Base-by-base conservation (phyloP, 257 asterid species). In the Mitragyna speciosa region DNA sequence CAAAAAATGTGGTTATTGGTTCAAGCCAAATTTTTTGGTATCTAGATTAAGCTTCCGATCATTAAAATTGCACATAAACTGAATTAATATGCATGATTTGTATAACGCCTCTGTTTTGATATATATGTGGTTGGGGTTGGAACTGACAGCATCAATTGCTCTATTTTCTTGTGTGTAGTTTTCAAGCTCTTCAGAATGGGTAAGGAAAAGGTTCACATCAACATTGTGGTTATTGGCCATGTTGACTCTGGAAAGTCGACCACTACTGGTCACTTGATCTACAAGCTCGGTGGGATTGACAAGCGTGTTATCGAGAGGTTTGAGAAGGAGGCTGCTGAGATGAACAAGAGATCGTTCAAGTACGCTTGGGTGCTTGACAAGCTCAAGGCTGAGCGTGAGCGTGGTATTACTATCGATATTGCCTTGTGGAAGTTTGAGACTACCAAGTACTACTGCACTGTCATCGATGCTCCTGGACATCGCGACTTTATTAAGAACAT, bases 381-480 rank as follows among this genome's bases (percentile, higher is more conserved):
- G 83, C 97, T 92, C 20, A 92, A 92, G 83, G 97, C 97, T 41
- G 97, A 92, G 87, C 97, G 95, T 28, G 97, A 92, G 61, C 97
- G 96, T 80, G 97, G 96, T 84, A 92, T 92, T 11, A 92, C 97
- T 54, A 92, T 92, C 52, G 96, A 92, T 80, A 92, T 92, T 77
- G 97, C 97, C 77, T 69, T 92, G 90, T 92, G 97, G 97, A 92
- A 92, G 86, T 92, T 92, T 31, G 97, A 92, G 91, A 92, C 97
- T 63, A 92, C 94, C 79, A 92, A 92, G 86, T 92, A 92, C 84
- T 92, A 91, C 86, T 92, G 97, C 89, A 92, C 96, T 0, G 97
- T 92, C 76, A 92, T 92, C 70, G 97, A 92, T 87, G 97, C 97
- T 4, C 97, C 97, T 43, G 97, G 97, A 41, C 97, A 92, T 70